Evolutionary conservation across 1,284 basidiomycete genomes (phyloP).

Genomic region (Xerocomus amazonicus): DNA sequence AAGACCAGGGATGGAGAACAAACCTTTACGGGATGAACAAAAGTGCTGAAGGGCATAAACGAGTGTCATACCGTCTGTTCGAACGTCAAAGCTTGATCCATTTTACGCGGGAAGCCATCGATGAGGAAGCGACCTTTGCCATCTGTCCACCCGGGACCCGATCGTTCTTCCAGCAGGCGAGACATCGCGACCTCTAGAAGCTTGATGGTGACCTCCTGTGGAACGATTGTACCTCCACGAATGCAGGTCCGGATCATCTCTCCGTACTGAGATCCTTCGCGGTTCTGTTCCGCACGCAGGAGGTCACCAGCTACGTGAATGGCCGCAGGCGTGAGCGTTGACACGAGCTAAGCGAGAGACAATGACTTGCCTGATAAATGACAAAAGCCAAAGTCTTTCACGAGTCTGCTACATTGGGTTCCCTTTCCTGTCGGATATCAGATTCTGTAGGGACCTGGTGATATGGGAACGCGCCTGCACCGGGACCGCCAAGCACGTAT

Average conservation of each 20-base stretch:
- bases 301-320: conserved; percentile 82
- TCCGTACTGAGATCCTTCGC: conserved; percentile 84
- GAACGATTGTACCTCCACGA: conserved; percentile 92
- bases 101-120: conserved; percentile 91
- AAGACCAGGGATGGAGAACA: conserved; percentile 79
- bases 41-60: neutral
- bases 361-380: conserved; percentile 81
- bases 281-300: conserved; percentile 89
- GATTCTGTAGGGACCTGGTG: conserved; percentile 1
- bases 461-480: conserved; percentile 63
- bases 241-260: conserved; percentile 88
- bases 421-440: conserved; percentile 75
- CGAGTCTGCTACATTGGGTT: conserved; percentile 89
- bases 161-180: conserved; percentile 50
- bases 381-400: conserved; percentile 86
- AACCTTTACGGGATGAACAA: conserved; percentile 43
- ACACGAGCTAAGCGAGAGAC: neutral
- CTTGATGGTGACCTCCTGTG: conserved; percentile 96
- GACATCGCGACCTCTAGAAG: conserved; percentile 93
- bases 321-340: conserved; percentile 4
- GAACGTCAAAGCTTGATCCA: conserved; percentile 96
- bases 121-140: conserved; percentile 89
- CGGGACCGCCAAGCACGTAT: conserved; percentile 96
- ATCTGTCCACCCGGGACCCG: conserved; percentile 62
- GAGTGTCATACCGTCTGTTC: conserved; percentile 72